Base-by-base conservation (phyloP, 805 yeast species). In the Phaffomyces thermotolerans region DNA sequence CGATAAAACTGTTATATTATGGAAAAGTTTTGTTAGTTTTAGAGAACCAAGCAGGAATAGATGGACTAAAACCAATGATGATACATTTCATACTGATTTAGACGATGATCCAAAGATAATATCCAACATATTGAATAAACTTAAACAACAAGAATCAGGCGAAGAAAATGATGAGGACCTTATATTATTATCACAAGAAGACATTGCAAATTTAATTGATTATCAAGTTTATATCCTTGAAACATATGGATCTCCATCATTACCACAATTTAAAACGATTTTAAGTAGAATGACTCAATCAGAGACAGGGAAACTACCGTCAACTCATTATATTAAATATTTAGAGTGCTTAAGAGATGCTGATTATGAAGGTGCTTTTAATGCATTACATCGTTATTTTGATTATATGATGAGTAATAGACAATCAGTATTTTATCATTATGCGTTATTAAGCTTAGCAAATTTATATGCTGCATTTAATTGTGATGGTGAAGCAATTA, bases 331-430 rank as follows among this genome's bases (percentile, higher is more conserved):
- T 52, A 68, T 84, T 37, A 71, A 69, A 38, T 84, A 81, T 52
- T 65, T 84, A 23, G 82, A 81, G 51, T 71, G 72, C 46, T 70
- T 81, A 53, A 69, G 71, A 43, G 68, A 62, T 12, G 75, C 78
- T 5, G 84, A 85, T 53, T 84, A 81, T 53, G 83, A 67, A 43
- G 64, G 63, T 18, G 64, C 75, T 56, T 44, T 75, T 64, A 64
- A 82, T 63, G 64, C 79, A 52, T 58, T 85, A 51, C 79, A 77
- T 52, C 58, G 79, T 34, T 78, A 75, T 47, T 85, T 83, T 59
- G 95, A 85, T 59, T 84, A 84, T 63, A 79, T 81, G 78, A 84
- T 83, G 68, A 79, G 88, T 23, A 75, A 73, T 44, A 72, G 73
- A 46, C 78, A 79, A 30, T 76, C 75, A 37, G 71, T 75, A 34